A percentile compares a stretch with the other conserved stretches of the same genome.
Evolutionary conservation across 2,329 filamentous ascomycete species (phyloP).

Genomic region (Botrytis fabae): DNA sequence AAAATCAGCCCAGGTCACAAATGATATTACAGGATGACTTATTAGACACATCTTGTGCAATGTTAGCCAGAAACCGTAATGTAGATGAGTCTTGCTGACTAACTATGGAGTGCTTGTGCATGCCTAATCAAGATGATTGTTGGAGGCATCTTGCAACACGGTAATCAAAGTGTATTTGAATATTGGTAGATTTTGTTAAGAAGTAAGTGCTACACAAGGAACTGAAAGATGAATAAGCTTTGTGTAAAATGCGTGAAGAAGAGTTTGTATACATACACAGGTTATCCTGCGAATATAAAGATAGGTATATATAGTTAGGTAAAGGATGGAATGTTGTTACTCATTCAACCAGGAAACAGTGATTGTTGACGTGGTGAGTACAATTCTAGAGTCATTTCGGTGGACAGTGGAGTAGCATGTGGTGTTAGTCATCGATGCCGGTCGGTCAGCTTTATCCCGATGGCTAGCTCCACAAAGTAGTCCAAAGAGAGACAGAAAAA

Average conservation of each 20-base stretch:
- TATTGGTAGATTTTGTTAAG: neutral
- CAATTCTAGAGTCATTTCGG: neutral
- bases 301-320: neutral
- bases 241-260: neutral
- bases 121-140: constrained; percentile 47
- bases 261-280: too few relatives aligned
- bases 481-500: neutral
- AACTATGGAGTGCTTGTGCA: constrained; percentile 46
- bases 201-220: neutral
- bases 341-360: too few relatives aligned
- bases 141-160: constrained; percentile 41
- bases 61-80: constrained; percentile 18
- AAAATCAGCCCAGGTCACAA: constrained; percentile 28
- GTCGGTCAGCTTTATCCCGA: neutral
- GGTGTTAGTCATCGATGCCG: constrained; percentile 1
- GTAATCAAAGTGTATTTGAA: neutral
- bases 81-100: constrained; percentile 26
- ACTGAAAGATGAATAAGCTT: neutral
- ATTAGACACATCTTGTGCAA: constrained; percentile 37
- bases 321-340: neutral
- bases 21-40: constrained; percentile 32
- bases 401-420: neutral
- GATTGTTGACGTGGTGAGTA: neutral
- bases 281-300: neutral
- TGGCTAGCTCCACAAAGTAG: neutral